Percentiles rank a stretch among this genome's conserved stretches.
phyloP scores from a whole-genome alignment of 148 eudicot species.

The Talinum fruticosum region DNA sequence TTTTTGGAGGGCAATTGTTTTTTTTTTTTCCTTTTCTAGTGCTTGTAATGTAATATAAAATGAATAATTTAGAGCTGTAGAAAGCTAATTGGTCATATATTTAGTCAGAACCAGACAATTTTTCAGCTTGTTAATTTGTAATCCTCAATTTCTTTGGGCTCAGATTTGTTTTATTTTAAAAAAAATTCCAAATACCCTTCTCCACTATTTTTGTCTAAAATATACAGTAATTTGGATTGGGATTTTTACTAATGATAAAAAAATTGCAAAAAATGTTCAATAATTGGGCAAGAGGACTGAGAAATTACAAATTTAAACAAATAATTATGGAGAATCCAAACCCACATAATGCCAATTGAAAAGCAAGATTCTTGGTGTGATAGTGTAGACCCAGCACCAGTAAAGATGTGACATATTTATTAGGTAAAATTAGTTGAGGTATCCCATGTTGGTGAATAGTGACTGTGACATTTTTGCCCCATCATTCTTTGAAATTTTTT shows the following conservation, averaged over 20 bases:
- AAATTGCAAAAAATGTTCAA: too few relatives aligned
- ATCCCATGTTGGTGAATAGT: background rate
- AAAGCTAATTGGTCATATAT: conserved; percentile 20
- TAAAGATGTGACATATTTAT: background rate
- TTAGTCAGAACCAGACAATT: conserved; percentile 19
- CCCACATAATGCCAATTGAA: background rate
- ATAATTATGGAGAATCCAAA: too few relatives aligned
- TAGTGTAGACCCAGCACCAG: background rate
- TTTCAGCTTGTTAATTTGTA: conserved; percentile 16
- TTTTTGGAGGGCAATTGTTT: background rate
- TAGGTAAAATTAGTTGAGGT: background rate
- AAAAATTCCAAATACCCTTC: too few relatives aligned
- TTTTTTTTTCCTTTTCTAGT: background rate
- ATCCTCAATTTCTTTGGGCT: conserved; percentile 1
- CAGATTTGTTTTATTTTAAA: too few relatives aligned
- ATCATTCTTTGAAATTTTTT: background rate
- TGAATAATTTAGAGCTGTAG: conserved; percentile 4
- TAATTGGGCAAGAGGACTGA: too few relatives aligned
- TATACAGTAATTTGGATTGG: too few relatives aligned
- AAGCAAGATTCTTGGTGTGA: background rate
- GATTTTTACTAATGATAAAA: too few relatives aligned
- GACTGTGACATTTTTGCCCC: background rate
- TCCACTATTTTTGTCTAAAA: too few relatives aligned
- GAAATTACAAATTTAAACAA: too few relatives aligned
- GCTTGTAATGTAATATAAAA: conserved; percentile 16